phyloP scores from a whole-genome alignment of 108 stramenopile species.

The Cyclotella baltica region DNA sequence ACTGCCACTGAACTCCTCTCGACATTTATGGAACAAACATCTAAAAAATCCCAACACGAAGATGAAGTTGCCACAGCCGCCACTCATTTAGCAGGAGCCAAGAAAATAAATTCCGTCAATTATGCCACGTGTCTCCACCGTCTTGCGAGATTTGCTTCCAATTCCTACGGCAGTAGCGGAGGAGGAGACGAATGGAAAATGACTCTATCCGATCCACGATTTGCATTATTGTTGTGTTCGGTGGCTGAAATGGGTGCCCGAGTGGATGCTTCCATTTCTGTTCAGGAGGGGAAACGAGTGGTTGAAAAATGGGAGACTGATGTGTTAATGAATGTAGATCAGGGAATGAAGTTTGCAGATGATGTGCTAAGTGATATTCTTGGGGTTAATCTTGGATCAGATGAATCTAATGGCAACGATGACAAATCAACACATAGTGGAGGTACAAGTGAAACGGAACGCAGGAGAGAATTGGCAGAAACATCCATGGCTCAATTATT shows the following conservation, averaged over 20 bases:
- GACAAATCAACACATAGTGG: background rate
- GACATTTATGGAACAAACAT: conserved; percentile 46
- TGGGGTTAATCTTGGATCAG: background rate
- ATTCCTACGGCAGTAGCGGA: background rate
- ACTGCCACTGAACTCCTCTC: conserved; percentile 27
- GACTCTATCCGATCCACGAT: conserved; percentile 75
- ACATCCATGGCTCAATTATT: conserved; percentile 16
- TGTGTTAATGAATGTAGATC: background rate
- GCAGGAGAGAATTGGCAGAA: conserved; percentile 17
- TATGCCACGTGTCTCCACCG: conserved; percentile 83
- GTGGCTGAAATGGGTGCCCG: conserved; percentile 68
- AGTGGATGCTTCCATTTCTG: conserved; percentile 15
- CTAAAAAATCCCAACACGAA: background rate
- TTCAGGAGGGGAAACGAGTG: conserved; percentile 29
- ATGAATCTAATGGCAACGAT: background rate
- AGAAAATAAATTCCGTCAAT: conserved; percentile 74
- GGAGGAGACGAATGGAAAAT: conserved; percentile 42
- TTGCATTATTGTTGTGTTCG: conserved; percentile 76
- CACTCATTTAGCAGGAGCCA: conserved; percentile 61
- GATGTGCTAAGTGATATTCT: conserved; percentile 37
- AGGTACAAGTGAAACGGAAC: conserved; percentile 20
- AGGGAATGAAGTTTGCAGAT: conserved; percentile 30
- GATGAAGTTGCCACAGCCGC: conserved; percentile 12
- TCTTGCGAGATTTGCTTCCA: conserved; percentile 58
- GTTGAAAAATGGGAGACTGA: conserved; percentile 29